These are phyloP conservation scores for Arachnopeziza araneosa DNA, from an alignment of 2,329 filamentous ascomycete genomes.

Conservation along the genomic window DNA sequence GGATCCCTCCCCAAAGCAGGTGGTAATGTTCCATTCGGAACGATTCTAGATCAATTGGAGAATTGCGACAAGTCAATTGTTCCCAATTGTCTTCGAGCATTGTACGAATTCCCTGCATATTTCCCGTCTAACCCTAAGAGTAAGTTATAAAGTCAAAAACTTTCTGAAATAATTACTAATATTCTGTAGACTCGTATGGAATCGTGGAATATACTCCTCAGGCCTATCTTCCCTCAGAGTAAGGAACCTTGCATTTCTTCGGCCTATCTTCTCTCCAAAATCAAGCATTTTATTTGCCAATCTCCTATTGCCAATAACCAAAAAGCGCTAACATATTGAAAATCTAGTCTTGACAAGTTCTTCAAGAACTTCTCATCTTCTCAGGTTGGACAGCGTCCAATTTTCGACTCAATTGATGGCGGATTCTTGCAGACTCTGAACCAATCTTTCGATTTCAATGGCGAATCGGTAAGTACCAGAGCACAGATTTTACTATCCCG, in stretches of 20 bases:
- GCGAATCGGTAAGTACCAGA: neutral
- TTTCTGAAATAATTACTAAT: neutral
- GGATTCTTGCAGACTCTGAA: neutral
- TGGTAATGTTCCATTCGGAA: neutral
- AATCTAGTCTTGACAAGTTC: constrained; percentile 1
- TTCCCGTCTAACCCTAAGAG: neutral
- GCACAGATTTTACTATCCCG: neutral
- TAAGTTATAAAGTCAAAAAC: neutral
- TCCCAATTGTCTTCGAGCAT: constrained; percentile 3
- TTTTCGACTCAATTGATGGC: neutral
- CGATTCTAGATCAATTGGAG: neutral
- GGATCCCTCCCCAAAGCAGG: neutral
- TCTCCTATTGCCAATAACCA: too few relatives aligned
- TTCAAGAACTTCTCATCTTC: neutral
- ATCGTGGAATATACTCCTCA: constrained; percentile 4
- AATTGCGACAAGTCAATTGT: constrained; percentile 1
- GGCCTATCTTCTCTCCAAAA: too few relatives aligned
- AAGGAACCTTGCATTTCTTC: neutral
- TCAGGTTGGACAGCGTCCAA: neutral
- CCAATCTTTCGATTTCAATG: neutral
- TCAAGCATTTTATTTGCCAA: too few relatives aligned
- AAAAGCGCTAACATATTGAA: neutral
- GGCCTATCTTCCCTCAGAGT: neutral
- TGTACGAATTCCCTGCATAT: neutral
- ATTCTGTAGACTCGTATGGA: neutral